These are phyloP conservation scores for Coemansia furcata DNA, from an alignment of 192 early-diverging fungal species.

Conservation along the genomic window DNA sequence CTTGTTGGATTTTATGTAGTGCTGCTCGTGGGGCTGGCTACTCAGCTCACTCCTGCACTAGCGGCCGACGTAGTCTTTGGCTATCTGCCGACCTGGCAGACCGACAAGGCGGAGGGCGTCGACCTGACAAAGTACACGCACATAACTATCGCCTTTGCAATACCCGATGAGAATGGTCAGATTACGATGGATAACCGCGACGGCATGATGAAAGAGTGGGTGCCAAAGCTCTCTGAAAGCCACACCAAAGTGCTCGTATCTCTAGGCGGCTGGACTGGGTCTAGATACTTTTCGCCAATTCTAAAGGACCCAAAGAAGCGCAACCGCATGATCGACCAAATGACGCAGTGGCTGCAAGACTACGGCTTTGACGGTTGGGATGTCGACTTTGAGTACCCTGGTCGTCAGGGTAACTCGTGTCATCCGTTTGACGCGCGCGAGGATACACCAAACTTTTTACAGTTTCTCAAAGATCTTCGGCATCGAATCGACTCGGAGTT, in stretches of 20 bases:
- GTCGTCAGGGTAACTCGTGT: conserved; percentile 49
- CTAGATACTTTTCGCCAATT: conserved; percentile 56
- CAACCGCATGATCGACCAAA: conserved; percentile 52
- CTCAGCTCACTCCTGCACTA: background rate
- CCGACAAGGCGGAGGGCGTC: conserved; percentile 31
- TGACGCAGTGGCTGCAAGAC: conserved; percentile 50
- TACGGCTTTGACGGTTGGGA: conserved; percentile 71
- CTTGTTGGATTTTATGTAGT: background rate
- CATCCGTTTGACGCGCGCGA: conserved; percentile 46
- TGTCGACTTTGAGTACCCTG: conserved; percentile 74
- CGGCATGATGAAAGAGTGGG: conserved; percentile 46
- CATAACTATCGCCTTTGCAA: conserved; percentile 66
- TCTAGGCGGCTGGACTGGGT: conserved; percentile 72
- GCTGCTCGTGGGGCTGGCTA: background rate
- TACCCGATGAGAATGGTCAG: conserved; percentile 37
- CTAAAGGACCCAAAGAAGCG: conserved; percentile 46
- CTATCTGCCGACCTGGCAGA: conserved; percentile 51
- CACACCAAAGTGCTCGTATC: conserved; percentile 60
- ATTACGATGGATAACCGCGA: conserved; percentile 37
- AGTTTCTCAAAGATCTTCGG: conserved; percentile 60
- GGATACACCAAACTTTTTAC: conserved; percentile 63
- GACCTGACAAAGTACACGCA: conserved; percentile 63
- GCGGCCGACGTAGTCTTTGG: conserved; percentile 42
- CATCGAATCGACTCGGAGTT: conserved; percentile 48
- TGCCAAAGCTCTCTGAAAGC: conserved; percentile 43